Percentiles rank a stretch among this genome's conserved stretches.
These are phyloP conservation scores for Pulveroboletus sp. DNA, from an alignment of 768 basidiomycete species.

Conservation along the genomic window DNA sequence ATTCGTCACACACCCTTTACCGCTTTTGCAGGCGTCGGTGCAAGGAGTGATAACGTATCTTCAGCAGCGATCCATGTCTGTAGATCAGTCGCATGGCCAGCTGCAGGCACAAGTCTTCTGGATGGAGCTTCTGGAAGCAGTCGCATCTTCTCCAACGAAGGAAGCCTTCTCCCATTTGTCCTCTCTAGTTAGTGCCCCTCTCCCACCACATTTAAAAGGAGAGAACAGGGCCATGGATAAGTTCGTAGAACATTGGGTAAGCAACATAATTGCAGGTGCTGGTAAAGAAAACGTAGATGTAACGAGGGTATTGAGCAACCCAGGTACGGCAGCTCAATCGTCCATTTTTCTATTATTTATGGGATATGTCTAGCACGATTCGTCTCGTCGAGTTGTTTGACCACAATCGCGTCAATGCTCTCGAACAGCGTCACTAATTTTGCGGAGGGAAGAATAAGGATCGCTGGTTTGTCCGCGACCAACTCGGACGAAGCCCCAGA, in stretches of 20 bases:
- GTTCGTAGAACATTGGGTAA: conserved; percentile 30
- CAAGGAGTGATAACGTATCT: conserved; percentile 52
- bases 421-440: conserved; percentile 13
- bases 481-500: not conserved
- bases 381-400: conserved; percentile 19
- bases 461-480: conserved; percentile 8
- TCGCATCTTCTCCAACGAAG: conserved; percentile 34
- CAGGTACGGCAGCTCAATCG: conserved; percentile 11
- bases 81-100: conserved; percentile 6
- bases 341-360: not conserved
- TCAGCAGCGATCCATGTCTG: conserved; percentile 12
- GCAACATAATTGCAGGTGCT: not conserved
- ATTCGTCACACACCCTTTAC: conserved; percentile 35
- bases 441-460: conserved; percentile 12
- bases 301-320: conserved; percentile 12
- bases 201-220: conserved; percentile 48
- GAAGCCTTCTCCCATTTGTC: conserved; percentile 39
- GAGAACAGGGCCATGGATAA: conserved; percentile 42
- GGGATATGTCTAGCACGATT: conserved; percentile 15
- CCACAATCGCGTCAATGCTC: conserved; percentile 13
- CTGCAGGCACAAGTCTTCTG: conserved; percentile 18
- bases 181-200: conserved; percentile 33
- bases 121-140: conserved; percentile 37
- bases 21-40: conserved; percentile 40
- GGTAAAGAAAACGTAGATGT: not conserved